Percentiles rank a stretch among this genome's conserved stretches.
These are phyloP conservation scores for Macrocybe sp. DNA, from an alignment of 1,284 basidiomycete species.

Conservation along the genomic window DNA sequence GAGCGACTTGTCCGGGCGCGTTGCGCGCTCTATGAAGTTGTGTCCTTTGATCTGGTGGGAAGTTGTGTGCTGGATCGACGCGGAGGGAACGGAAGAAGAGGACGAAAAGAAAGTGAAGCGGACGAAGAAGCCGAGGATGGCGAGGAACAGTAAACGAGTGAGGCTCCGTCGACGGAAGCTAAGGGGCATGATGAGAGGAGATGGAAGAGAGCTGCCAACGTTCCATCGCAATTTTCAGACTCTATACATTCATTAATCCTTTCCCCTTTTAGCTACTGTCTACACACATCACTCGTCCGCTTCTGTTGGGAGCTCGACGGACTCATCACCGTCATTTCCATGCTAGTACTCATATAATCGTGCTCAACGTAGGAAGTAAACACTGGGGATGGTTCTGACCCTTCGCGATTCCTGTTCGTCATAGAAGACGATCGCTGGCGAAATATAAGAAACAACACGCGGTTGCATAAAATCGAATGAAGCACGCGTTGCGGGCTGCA, in stretches of 20 bases:
- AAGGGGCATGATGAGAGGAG: slow-evolving; percentile 21
- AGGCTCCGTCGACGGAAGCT: slow-evolving; percentile 36
- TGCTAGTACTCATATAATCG: slow-evolving; percentile 16
- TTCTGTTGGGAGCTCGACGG: too few species aligned
- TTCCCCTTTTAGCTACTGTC: too few species aligned
- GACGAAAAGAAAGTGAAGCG: slow-evolving; percentile 45
- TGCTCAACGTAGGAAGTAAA: slow-evolving; percentile 19
- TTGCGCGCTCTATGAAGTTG: slow-evolving; percentile 82
- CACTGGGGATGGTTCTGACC: slow-evolving; percentile 9
- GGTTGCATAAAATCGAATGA: slow-evolving; percentile 36
- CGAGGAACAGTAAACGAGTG: slow-evolving; percentile 31
- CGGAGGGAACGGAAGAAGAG: slow-evolving; percentile 24
- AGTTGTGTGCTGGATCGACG: slow-evolving; percentile 22
- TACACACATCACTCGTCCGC: background rate
- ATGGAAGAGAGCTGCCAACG: slow-evolving; percentile 3
- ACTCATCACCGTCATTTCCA: slow-evolving; percentile 3
- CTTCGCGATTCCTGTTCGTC: slow-evolving; percentile 13
- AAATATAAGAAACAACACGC: slow-evolving; percentile 35
- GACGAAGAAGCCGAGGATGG: slow-evolving; percentile 26
- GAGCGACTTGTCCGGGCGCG: slow-evolving; percentile 75
- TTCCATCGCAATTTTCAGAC: too few species aligned
- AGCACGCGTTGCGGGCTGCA: slow-evolving; percentile 36
- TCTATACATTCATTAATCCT: too few species aligned
- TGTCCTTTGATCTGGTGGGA: slow-evolving; percentile 65
- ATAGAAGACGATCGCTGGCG: slow-evolving; percentile 18